These are phyloP conservation scores for Pleurotus giganteus DNA, from an alignment of 768 basidiomycete genomes.

Conservation along the genomic window DNA sequence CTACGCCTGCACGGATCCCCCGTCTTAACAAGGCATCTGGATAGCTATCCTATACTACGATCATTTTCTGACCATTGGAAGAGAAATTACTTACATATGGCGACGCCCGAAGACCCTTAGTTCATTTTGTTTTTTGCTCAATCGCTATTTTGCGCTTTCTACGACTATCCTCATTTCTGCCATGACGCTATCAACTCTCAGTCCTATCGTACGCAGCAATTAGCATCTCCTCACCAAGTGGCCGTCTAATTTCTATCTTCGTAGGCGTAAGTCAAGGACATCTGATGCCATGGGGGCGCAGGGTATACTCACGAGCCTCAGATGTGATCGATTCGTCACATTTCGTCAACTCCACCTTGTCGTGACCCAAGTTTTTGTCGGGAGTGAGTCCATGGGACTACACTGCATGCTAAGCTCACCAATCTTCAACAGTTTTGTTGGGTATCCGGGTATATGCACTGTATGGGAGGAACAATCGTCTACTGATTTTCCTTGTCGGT, in stretches of 20 bases:
- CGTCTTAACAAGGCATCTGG: background rate
- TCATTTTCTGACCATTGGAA: slow-evolving; percentile 36
- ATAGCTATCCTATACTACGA: slow-evolving; percentile 38
- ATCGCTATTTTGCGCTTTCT: slow-evolving; percentile 47
- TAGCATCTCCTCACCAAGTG: background rate
- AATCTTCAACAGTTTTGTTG: slow-evolving; percentile 32
- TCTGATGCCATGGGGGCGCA: too few species aligned
- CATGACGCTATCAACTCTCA: slow-evolving; percentile 26
- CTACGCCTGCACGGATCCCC: too few species aligned
- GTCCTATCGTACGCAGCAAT: slow-evolving; percentile 18
- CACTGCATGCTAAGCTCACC: background rate
- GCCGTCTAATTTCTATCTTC: slow-evolving; percentile 1
- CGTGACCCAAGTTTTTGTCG: slow-evolving; percentile 42
- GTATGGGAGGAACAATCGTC: slow-evolving; percentile 37
- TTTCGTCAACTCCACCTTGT: slow-evolving; percentile 42
- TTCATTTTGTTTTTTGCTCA: slow-evolving; percentile 45
- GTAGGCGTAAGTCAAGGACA: slow-evolving; percentile 13
- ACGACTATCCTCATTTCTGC: slow-evolving; percentile 32
- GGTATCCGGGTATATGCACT: slow-evolving; percentile 50
- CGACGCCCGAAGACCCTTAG: slow-evolving; percentile 33
- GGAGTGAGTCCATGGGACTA: slow-evolving; percentile 30
- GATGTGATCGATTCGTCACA: slow-evolving; percentile 36
- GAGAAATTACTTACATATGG: slow-evolving; percentile 47
- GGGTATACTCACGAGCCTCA: slow-evolving; percentile 15
- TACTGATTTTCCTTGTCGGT: slow-evolving; percentile 34